These are phyloP conservation scores for Verbascum thapsus DNA, from an alignment of 257 asterid species.

Conservation along the genomic window DNA sequence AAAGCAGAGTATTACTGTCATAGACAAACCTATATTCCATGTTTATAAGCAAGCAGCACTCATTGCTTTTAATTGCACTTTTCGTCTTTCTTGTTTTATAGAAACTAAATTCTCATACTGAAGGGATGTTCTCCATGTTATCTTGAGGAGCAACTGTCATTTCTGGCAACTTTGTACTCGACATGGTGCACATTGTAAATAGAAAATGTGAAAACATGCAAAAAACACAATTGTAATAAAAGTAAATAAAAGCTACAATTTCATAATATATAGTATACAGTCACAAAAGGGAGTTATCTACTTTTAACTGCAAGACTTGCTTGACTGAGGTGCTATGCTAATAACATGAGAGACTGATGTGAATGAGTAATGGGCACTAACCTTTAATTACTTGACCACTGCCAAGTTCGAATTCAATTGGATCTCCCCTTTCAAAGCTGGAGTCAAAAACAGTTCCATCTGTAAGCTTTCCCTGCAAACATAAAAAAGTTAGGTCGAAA, in stretches of 20 bases:
- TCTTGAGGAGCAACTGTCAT: constrained; percentile 6
- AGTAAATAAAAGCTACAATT: not conserved
- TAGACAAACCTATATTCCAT: not conserved
- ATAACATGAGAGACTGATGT: constrained; percentile 11
- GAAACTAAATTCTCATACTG: not conserved
- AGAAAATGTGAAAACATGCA: not conserved
- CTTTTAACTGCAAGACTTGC: constrained; percentile 1
- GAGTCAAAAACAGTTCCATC: constrained; percentile 98
- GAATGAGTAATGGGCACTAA: constrained; percentile 23
- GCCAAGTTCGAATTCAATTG: constrained; percentile 92
- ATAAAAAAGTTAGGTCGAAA: too few species aligned
- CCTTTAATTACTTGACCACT: constrained; percentile 96
- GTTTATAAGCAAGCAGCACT: not conserved
- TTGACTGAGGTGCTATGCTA: not conserved
- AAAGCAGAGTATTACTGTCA: not conserved
- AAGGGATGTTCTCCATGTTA: not conserved
- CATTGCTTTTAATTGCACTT: not conserved
- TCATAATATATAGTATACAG: not conserved
- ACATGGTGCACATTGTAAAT: not conserved
- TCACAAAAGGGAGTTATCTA: not conserved
- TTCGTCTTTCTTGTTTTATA: not conserved
- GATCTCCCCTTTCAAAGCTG: constrained; percentile 93
- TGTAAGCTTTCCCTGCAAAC: constrained; percentile 86
- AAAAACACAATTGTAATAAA: not conserved
- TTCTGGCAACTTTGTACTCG: not conserved